A percentile compares a stretch with the other conserved stretches of the same genome.
These are phyloP conservation scores for Suillus alpinus DNA, from an alignment of 768 basidiomycete species.

Conservation along the genomic window DNA sequence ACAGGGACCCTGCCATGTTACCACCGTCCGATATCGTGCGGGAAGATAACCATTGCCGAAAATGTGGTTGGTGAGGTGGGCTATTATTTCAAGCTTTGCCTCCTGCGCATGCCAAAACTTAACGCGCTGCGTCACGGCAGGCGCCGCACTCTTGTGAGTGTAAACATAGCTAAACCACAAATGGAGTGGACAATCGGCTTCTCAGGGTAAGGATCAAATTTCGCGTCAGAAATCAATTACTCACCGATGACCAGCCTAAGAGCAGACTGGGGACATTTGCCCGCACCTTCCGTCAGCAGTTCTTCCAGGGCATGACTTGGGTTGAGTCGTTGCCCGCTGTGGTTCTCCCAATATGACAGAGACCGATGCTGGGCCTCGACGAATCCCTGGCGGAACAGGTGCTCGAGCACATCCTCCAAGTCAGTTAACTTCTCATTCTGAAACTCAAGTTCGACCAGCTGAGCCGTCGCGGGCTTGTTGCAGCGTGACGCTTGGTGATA, in stretches of 20 bases:
- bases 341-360: constrained; percentile 43
- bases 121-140: constrained; percentile 41
- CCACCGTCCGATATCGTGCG: constrained; percentile 33
- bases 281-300: constrained; percentile 34
- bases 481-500: constrained; percentile 47
- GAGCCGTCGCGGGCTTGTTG: constrained; percentile 39
- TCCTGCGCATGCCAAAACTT: constrained; percentile 32
- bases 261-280: constrained; percentile 42
- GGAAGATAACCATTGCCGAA: constrained; percentile 39
- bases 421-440: constrained; percentile 38
- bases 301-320: constrained; percentile 36
- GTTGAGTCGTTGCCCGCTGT: constrained; percentile 36
- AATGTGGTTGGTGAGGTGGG: constrained; percentile 48
- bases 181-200: constrained; percentile 39
- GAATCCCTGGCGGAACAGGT: constrained; percentile 43
- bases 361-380: constrained; percentile 43
- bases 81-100: constrained; percentile 36
- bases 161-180: constrained; percentile 48
- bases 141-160: constrained; percentile 28
- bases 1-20: constrained; percentile 41
- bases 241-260: constrained; percentile 46
- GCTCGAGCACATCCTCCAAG: constrained; percentile 49
- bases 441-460: constrained; percentile 47
- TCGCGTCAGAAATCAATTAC: constrained; percentile 10
- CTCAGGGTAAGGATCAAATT: neutral